Evolutionary conservation across 139 green algal species (phyloP).

Genomic region (Chlorella sp.): DNA sequence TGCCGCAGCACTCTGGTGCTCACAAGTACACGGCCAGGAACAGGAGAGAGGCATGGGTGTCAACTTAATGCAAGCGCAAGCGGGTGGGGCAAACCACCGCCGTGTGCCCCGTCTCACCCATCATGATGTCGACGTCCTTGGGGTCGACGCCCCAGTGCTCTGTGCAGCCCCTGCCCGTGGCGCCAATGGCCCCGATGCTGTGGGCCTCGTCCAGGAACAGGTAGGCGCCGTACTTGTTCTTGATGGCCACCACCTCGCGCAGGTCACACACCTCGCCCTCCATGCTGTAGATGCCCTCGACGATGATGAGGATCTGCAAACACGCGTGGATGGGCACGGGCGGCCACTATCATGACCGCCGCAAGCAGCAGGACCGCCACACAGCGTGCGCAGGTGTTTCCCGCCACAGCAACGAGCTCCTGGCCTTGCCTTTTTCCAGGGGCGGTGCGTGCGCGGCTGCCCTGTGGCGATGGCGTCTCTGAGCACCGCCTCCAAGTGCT

Average conservation of each 20-base stretch:
- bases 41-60: no score
- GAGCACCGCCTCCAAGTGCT: constrained; percentile 84
- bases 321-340: no score
- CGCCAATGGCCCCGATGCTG: constrained; percentile 90
- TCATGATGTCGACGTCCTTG: constrained; percentile 93
- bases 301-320: constrained; percentile 82
- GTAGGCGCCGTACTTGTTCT: constrained; percentile 93
- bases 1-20: no score
- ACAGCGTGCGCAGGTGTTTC: no score
- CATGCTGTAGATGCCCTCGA: constrained; percentile 99
- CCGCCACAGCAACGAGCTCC: no score
- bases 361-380: no score
- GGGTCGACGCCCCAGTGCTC: constrained; percentile 89
- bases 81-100: no score
- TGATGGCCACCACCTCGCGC: constrained; percentile 79
- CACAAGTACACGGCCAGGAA: no score
- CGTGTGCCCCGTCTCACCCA: no score
- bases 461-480: constrained; percentile 78
- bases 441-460: constrained; percentile 82
- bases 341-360: no score
- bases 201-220: constrained; percentile 99
- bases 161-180: constrained; percentile 68
- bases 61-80: no score
- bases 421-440: constrained; percentile 97
- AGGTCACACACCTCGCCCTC: constrained; percentile 90